Conservation (phyloP, 192 early-diverging fungal genomes). For the Backusella australiensis region DNA sequence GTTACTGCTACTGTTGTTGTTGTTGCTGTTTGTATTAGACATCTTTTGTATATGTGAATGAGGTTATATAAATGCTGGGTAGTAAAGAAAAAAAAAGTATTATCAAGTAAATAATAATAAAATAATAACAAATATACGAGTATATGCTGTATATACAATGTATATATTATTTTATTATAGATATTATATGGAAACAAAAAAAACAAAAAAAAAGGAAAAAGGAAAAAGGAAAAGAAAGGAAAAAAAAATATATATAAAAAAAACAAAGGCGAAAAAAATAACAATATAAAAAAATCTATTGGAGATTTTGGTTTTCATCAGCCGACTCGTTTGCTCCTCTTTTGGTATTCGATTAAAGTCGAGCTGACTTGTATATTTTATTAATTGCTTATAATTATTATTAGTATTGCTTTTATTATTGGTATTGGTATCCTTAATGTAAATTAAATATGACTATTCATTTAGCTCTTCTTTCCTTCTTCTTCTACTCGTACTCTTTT, state of each 20-base stretch:
- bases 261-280: too few species aligned
- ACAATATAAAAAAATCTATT: neutral
- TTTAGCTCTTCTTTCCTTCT: neutral
- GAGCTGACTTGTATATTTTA: neutral
- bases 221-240: neutral
- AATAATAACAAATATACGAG: neutral
- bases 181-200: neutral
- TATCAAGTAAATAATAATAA: neutral
- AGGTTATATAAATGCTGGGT: neutral
- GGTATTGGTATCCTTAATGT: neutral
- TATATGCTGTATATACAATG: neutral
- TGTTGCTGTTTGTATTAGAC: neutral
- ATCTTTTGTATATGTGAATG: neutral
- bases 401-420: too few species aligned
- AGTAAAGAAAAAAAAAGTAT: neutral
- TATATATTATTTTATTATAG: neutral
- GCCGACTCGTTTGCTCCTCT: neutral
- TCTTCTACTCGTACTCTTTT: too few species aligned
- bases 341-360: neutral
- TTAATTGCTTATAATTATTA: neutral
- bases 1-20: neutral
- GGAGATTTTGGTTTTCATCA: neutral
- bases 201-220: conserved; percentile 5
- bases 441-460: neutral
- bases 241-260: neutral